phyloP scores from a whole-genome alignment of 352 stramenopile species.

The Phytophthora melonis region DNA sequence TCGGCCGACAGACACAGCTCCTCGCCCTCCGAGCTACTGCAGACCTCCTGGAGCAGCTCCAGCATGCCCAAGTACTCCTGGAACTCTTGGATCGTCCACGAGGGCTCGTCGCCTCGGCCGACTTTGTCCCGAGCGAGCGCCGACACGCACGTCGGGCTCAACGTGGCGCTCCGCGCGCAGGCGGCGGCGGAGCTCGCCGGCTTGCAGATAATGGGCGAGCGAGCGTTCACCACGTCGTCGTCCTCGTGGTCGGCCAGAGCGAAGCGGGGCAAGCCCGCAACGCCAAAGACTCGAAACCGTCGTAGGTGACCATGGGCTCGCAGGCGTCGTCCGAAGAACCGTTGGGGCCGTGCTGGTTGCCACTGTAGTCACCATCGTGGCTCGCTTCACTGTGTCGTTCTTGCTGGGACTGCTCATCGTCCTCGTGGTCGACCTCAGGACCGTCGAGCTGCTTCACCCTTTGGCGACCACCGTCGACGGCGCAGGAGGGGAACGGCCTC shows the following conservation, averaged over 20 bases:
- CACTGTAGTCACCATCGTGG: constrained; percentile 20
- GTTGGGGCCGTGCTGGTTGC: constrained; percentile 18
- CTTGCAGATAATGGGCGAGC: constrained; percentile 46
- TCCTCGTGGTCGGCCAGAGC: constrained; percentile 26
- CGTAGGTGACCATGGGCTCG: constrained; percentile 51
- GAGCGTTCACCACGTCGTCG: constrained; percentile 47
- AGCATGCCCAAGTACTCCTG: constrained; percentile 54
- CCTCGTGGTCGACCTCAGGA: constrained; percentile 20
- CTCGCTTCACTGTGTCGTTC: constrained; percentile 23
- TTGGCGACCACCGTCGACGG: constrained; percentile 2
- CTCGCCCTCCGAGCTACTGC: constrained; percentile 24
- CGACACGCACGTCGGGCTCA: constrained; percentile 39
- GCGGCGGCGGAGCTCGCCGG: not conserved
- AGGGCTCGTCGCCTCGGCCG: constrained; percentile 18
- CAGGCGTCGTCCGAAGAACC: constrained; percentile 34
- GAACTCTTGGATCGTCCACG: constrained; percentile 56
- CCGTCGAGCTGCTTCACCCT: constrained; percentile 12
- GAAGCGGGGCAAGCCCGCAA: constrained; percentile 9
- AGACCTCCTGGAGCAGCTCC: constrained; percentile 48
- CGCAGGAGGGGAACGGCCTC: constrained; percentile 11
- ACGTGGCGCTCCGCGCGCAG: constrained; percentile 6
- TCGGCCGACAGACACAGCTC: constrained; percentile 46
- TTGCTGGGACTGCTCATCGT: constrained; percentile 34
- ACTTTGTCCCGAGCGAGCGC: constrained; percentile 23
- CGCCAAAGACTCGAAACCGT: constrained; percentile 40